Percentiles rank a stretch among this genome's conserved stretches.
These are phyloP conservation scores for Suhomyces choctaworum DNA, from an alignment of 1,139 yeast species.

Conservation along the genomic window DNA sequence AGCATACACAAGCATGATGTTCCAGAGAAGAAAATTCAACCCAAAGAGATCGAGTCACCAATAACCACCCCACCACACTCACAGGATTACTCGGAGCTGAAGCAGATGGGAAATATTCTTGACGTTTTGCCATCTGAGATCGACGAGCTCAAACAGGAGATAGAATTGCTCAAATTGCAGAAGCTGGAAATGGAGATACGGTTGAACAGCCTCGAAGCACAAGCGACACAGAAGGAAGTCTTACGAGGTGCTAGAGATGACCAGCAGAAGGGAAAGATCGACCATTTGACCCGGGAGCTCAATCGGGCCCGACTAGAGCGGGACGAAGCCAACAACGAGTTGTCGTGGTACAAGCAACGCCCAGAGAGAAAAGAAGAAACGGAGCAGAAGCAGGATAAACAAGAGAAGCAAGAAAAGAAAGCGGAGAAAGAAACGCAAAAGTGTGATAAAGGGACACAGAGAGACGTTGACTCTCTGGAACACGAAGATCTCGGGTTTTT, in stretches of 20 bases:
- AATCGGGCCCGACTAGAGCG: constrained; percentile 6
- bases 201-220: constrained; percentile 12
- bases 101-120: constrained; percentile 3
- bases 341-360: constrained; percentile 6
- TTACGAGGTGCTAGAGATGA: not conserved
- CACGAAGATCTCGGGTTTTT: constrained; percentile 3
- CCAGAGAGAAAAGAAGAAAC: not conserved
- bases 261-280: constrained; percentile 9
- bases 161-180: constrained; percentile 16
- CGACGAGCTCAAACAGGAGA: constrained; percentile 11
- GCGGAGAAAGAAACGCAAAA: constrained; percentile 3
- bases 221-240: not conserved
- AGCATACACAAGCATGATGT: constrained; percentile 10
- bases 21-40: not conserved
- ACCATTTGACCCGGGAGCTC: constrained; percentile 14
- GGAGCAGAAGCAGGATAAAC: constrained; percentile 1
- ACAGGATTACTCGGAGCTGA: constrained; percentile 19
- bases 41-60: constrained; percentile 18
- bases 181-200: constrained; percentile 18
- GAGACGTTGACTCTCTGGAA: no score
- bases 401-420: constrained; percentile 1
- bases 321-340: constrained; percentile 14
- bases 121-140: constrained; percentile 4
- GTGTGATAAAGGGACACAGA: no score
- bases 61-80: constrained; percentile 29